phyloP scores from a whole-genome alignment of 495 filamentous ascomycete genomes.

The Hypoxylon trugodes region DNA sequence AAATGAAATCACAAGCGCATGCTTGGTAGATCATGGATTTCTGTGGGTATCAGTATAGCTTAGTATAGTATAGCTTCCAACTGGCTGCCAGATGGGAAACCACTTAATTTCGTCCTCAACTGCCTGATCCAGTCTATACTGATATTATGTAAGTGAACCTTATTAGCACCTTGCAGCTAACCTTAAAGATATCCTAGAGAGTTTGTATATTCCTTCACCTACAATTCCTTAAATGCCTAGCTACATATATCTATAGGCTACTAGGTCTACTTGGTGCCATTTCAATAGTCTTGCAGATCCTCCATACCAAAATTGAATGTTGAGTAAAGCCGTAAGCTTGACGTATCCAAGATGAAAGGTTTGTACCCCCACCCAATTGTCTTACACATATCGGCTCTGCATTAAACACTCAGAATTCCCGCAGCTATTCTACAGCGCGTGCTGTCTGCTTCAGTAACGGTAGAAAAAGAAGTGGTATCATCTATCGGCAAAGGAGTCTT shows the following conservation, averaged over 20 bases:
- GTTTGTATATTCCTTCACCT: too few relatives aligned
- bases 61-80: too few relatives aligned
- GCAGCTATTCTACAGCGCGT: slow-evolving; percentile 94
- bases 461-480: slow-evolving; percentile 90
- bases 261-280: background rate
- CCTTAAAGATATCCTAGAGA: too few relatives aligned
- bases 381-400: background rate
- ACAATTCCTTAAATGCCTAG: too few relatives aligned
- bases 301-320: background rate
- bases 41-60: too few relatives aligned
- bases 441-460: slow-evolving; percentile 95
- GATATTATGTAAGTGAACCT: too few relatives aligned
- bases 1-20: too few relatives aligned
- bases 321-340: background rate
- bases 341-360: slow-evolving; percentile 34
- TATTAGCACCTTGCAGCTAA: too few relatives aligned
- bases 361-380: slow-evolving; percentile 3
- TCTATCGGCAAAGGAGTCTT: slow-evolving; percentile 89
- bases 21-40: background rate
- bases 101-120: too few relatives aligned
- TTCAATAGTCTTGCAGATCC: background rate
- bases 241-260: background rate
- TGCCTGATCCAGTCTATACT: too few relatives aligned
- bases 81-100: background rate
- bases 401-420: slow-evolving; percentile 19